Base-by-base conservation (phyloP, 495 filamentous ascomycete genomes). In the Cenococcum geophilum region DNA sequence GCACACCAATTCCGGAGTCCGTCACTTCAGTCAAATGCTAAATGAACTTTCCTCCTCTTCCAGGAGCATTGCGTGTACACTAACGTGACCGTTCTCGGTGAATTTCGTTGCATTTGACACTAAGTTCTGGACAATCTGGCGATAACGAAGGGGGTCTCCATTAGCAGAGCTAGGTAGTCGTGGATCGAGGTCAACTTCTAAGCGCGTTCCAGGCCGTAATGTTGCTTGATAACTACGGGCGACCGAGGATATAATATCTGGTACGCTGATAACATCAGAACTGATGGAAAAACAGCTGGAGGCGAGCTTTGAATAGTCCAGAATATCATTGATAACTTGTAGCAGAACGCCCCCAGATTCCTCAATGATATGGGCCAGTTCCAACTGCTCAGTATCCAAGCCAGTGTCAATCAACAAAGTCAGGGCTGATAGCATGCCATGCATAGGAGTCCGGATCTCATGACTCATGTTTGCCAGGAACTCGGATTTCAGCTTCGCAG, bases 391-490 rank as follows among this genome's bases (percentile, higher is more conserved):
- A 1, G 55, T 59, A 10, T 67, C 67, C 27, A 80, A 67, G 1
- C 32, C 20, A 0, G 75, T 78, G 56, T 80, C 78, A 40, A 76
- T 61, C 0, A 81, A 73, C 23, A 81, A 67, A 0, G 73, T 64
- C 27, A 74, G 73, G 12, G 78, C 78, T 5, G 76, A 75, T 5
- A 81, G 71, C 76, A 80, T 79, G 61, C 78, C 78, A 63, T 80
- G 77, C 75, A 81, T 77, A 14, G 78, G 78, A 0, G 78, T 81
- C 22, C 78, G 73, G 59, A 81, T 80, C 65, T 81, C 78, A 65
- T 81, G 78, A 60, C 71, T 75, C 76, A 79, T 80, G 67, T 79
- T 89, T 34, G 86, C 86, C 20, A 89, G 70, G 58, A 88, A 89
- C 27, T 85, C 83, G 21, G 78, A 83, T 65, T 87, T 87, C 45